Evolutionary conservation across 2,329 filamentous ascomycete genomes (phyloP), one percentile per base, ranked within the genome.

Genomic region (Amauroascus verrucosus): DNA sequence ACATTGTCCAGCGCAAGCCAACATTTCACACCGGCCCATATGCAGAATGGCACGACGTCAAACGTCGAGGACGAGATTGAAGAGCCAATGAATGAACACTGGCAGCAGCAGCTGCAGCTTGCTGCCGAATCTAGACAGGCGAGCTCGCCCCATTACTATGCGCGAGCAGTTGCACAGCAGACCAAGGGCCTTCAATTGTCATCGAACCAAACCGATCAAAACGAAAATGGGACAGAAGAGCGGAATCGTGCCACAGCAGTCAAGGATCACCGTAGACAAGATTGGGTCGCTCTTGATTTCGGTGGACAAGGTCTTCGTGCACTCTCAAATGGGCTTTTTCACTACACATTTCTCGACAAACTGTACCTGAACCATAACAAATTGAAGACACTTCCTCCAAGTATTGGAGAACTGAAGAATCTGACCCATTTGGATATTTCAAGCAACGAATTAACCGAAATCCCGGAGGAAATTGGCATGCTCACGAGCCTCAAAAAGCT

Each of bases 401-500:
- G 83, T 20, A 88, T 98, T 65, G 90, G 93, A 37, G 80, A 85
- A 62, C 76, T 98, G 59, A 83, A 90, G 59, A 84, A 86, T 58
- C 74, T 98, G 47, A 85, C 82, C 33, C 80, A 90, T 63, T 79
- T 98, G 47, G 91, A 98, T 69, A 78, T 90, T 2, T 97, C 93
- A 0, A 83, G 85, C 72, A 98, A 98, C 69, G 81, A 91, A 57
- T 77, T 98, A 56, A 79, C 78, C 7, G 82, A 86, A 59, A 75
- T 98, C 3, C 93, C 93, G 1, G 80, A 86, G 20, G 91, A 98
- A 73, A 82, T 98, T 56, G 93, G 93, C 65, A 98, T 97, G 91
- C 88, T 95, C 63, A 93, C 90, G 26, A 93, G 90, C 61, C 75
- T 98, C 53, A 89, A 88, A 70, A 83, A 86, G 60, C 77, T 98